Evolutionary conservation across 2,329 filamentous ascomycete species (phyloP), one percentile per base, ranked within the genome.

Genomic region (Fusarium mangiferae): DNA sequence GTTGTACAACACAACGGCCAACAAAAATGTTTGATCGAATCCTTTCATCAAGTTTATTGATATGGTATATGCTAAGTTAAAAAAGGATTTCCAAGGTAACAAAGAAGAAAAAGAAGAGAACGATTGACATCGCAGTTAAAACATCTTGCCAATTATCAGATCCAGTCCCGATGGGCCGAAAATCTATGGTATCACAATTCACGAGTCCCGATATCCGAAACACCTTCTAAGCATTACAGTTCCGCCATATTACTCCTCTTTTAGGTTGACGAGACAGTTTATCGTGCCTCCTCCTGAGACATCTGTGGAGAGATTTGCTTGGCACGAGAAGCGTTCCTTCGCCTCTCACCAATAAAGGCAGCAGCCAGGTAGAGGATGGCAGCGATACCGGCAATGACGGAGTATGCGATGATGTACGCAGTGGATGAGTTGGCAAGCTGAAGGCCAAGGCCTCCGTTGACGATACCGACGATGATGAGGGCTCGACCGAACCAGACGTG

Each of bases 401-500:
- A 81, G 79, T 92, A 92, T 0, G 86, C 87, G 54, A 89, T 85
- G 59, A 88, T 79, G 49, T 86, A 85, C 17, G 79, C 76, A 6
- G 70, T 80, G 2, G 81, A 72, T 2, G 85, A 84, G 22, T 75
- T 70, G 2, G 87, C 84, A 22, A 91, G 82, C 72, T 86, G 70
- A 35, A 93, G 81, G 7, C 91, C 91, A 8, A 92, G 80, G 0
- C 90, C 91, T 62, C 90, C 91, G 75, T 92, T 92, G 74, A 92
- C 79, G 49, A 92, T 84, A 33, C 89, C 90, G 6, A 92, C 78
- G 24, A 88, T 62, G 71, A 93, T 88, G 48, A 92, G 79, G 4
- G 82, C 75, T 24, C 90, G 86, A 18, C 91, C 91, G 75, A 87
- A 90, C 89, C 89, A 92, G 73, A 91, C 87, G 77, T 93, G 91